Evolutionary conservation across 2,329 filamentous ascomycete species (phyloP).

Genomic region (Xylariales sp.): DNA sequence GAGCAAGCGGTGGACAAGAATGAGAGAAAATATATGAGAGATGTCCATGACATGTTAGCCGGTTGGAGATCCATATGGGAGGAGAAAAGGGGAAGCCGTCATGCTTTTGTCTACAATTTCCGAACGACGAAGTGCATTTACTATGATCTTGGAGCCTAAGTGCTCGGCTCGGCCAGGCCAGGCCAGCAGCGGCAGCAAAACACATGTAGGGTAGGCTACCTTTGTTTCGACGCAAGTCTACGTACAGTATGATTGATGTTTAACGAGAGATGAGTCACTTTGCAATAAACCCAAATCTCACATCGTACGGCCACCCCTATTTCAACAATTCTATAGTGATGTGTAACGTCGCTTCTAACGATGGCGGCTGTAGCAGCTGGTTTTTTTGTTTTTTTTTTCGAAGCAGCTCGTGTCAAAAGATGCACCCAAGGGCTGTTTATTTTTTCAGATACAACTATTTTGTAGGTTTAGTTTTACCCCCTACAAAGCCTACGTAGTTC

Average conservation of each 20-base stretch:
- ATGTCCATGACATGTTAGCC: conserved; percentile 81
- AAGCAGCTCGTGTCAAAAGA: background rate
- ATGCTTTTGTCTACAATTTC: conserved; percentile 93
- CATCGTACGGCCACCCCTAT: background rate
- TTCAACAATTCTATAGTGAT: background rate
- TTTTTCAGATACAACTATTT: conserved; percentile 14
- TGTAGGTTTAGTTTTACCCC: background rate
- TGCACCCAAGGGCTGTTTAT: conserved; percentile 13
- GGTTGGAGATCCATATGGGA: conserved; percentile 70
- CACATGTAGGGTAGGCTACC: conserved; percentile 17
- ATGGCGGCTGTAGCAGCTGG: background rate
- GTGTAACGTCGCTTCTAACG: background rate
- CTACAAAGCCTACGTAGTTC: background rate
- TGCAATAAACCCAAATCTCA: conserved; percentile 13
- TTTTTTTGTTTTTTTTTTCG: conserved; percentile 1
- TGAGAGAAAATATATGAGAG: conserved; percentile 84
- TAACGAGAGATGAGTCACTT: conserved; percentile 30
- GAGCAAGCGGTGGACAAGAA: conserved; percentile 81
- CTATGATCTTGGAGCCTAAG: conserved; percentile 73
- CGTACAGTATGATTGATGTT: conserved; percentile 26
- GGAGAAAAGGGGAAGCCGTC: conserved; percentile 66
- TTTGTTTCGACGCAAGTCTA: conserved; percentile 12
- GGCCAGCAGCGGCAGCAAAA: background rate
- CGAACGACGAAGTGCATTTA: conserved; percentile 85
- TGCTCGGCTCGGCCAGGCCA: background rate